Percentiles rank a stretch among this genome's conserved stretches.
Conservation (phyloP, 2,329 filamentous ascomycete species). For the Ophiostoma sp. region DNA sequence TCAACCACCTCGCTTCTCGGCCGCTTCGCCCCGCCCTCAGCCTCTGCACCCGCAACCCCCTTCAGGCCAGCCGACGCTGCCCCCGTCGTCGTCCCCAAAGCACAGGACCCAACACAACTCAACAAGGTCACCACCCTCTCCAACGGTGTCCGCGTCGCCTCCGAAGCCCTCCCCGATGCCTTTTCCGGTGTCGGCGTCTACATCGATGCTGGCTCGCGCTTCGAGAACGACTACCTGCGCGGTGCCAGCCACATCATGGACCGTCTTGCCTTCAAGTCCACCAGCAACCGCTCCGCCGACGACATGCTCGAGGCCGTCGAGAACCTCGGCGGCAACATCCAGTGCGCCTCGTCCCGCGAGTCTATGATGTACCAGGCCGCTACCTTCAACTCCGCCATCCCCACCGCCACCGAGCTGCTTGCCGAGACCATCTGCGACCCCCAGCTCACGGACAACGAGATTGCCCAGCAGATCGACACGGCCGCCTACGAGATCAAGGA, state of each 20-base stretch:
- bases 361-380: constrained; percentile 98
- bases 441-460: constrained; percentile 76
- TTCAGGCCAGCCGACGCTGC: background rate
- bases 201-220: constrained; percentile 89
- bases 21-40: background rate
- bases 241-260: constrained; percentile 97
- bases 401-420: constrained; percentile 72
- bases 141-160: constrained; percentile 91
- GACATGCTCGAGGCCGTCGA: constrained; percentile 85
- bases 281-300: constrained; percentile 64
- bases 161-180: constrained; percentile 86
- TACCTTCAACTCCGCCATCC: constrained; percentile 90
- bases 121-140: constrained; percentile 81
- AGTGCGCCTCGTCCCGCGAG: constrained; percentile 92
- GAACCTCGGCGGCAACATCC: constrained; percentile 86
- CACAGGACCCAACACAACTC: constrained; percentile 74
- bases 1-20: background rate
- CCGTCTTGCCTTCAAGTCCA: constrained; percentile 88
- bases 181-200: constrained; percentile 96
- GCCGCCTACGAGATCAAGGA: constrained; percentile 93
- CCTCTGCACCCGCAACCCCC: background rate
- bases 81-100: constrained; percentile 16
- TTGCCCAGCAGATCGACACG: constrained; percentile 79
- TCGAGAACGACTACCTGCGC: constrained; percentile 77
- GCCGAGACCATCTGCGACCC: constrained; percentile 92